Evolutionary conservation across 2,329 filamentous ascomycete genomes (phyloP).

Genomic region (Ascosphaera aggregata): DNA sequence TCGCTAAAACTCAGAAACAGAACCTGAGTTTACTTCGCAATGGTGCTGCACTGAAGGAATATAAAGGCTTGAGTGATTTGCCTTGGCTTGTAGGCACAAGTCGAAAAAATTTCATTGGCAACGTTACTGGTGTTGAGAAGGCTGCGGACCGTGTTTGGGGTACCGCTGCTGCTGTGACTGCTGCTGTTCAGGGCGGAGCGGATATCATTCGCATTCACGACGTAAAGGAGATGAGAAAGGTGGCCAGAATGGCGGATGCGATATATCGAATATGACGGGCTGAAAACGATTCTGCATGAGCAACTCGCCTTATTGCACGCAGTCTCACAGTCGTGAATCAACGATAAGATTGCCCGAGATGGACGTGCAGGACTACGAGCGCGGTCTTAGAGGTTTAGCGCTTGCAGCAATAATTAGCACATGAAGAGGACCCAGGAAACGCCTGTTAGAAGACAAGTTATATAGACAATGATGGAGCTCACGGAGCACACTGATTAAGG

Average conservation of each 20-base stretch:
- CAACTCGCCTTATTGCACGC: neutral
- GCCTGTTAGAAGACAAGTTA: too few species aligned
- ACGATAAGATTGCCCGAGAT: too few species aligned
- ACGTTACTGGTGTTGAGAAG: slow-evolving; percentile 50
- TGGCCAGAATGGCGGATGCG: slow-evolving; percentile 76
- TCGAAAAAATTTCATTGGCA: slow-evolving; percentile 73
- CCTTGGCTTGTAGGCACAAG: slow-evolving; percentile 83
- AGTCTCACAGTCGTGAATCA: neutral
- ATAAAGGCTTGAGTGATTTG: slow-evolving; percentile 28
- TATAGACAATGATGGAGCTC: too few species aligned
- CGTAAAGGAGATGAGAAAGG: slow-evolving; percentile 62
- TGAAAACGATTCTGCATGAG: too few species aligned
- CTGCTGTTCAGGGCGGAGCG: slow-evolving; percentile 65
- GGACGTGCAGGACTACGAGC: too few species aligned
- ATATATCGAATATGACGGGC: too few species aligned
- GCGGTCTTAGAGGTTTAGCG: too few species aligned
- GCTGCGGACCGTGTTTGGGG: slow-evolving; percentile 55
- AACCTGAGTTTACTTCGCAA: slow-evolving; percentile 55
- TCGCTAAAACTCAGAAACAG: slow-evolving; percentile 63
- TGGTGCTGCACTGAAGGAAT: neutral
- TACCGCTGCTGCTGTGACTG: slow-evolving; percentile 69
- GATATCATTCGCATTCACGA: slow-evolving; percentile 90
- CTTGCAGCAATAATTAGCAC: too few species aligned
- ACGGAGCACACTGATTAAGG: too few species aligned
- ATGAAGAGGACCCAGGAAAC: too few species aligned